Evolutionary conservation across 768 basidiomycete species (phyloP).

Genomic region (Hydnum rufescens): DNA sequence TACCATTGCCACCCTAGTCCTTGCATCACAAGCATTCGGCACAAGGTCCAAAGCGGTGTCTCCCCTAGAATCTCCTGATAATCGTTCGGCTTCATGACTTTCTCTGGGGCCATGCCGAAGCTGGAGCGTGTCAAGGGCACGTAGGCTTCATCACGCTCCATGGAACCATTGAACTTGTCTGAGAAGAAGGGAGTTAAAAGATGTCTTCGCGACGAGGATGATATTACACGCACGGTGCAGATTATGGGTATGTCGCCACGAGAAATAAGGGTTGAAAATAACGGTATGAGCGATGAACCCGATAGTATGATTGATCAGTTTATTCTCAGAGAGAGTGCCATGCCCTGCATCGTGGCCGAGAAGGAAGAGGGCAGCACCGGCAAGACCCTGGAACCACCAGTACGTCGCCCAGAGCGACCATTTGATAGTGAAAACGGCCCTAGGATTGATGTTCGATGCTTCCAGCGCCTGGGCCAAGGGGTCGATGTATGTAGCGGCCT

Average conservation of each 20-base stretch:
- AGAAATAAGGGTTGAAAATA: not conserved
- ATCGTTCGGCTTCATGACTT: not conserved
- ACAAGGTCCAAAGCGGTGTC: not conserved
- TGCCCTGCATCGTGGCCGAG: not conserved
- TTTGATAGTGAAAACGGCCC: not conserved
- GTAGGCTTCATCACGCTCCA: not conserved
- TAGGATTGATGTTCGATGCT: not conserved
- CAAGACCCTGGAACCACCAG: not conserved
- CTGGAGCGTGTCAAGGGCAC: not conserved
- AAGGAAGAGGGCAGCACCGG: not conserved
- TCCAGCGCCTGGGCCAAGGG: not conserved
- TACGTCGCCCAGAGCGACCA: not conserved
- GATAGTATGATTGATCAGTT: not conserved
- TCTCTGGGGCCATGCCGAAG: conserved; percentile 6
- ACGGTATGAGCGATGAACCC: not conserved
- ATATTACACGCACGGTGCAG: not conserved
- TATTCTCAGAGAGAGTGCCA: not conserved
- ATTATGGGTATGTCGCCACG: not conserved
- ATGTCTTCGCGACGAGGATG: not conserved
- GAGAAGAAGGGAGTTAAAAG: not conserved
- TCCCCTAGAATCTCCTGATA: not conserved
- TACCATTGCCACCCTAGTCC: not conserved
- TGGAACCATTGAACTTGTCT: not conserved
- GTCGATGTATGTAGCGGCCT: not conserved
- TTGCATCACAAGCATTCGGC: not conserved